These are phyloP conservation scores for Verticillium zaregamsianum DNA, from an alignment of 2,329 filamentous ascomycete species.

Conservation along the genomic window DNA sequence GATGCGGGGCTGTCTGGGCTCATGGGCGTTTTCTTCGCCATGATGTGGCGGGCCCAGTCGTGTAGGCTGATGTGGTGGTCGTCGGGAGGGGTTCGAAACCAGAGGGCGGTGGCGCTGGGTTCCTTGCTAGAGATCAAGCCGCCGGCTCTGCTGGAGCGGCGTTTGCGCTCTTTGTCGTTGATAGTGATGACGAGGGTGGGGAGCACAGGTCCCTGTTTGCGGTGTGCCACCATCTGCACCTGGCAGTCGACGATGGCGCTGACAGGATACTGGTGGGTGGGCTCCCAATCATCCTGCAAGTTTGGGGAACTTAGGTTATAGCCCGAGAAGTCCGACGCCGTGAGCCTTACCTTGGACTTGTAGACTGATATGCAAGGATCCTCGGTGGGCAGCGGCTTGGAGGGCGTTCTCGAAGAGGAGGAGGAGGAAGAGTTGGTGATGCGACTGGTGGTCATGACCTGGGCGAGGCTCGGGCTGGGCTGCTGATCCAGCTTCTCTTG, in stretches of 20 bases:
- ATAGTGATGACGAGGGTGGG: slow-evolving; percentile 58
- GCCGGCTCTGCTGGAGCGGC: slow-evolving; percentile 59
- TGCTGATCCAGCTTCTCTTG: slow-evolving; percentile 26
- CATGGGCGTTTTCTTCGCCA: slow-evolving; percentile 37
- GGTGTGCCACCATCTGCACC: slow-evolving; percentile 54
- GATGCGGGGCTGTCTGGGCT: slow-evolving; percentile 50
- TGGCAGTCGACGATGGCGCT: slow-evolving; percentile 51
- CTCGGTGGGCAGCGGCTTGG: slow-evolving; percentile 22
- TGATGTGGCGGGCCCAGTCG: slow-evolving; percentile 56
- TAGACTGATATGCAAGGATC: slow-evolving; percentile 48
- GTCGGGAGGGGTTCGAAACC: slow-evolving; percentile 52
- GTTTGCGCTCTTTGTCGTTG: slow-evolving; percentile 58
- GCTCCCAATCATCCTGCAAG: slow-evolving; percentile 47
- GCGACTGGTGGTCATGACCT: slow-evolving; percentile 32
- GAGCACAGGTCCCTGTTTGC: slow-evolving; percentile 56
- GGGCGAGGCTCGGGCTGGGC: slow-evolving; percentile 32
- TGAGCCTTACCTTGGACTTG: slow-evolving; percentile 46
- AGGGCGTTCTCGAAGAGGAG: slow-evolving; percentile 13
- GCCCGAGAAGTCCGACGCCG: slow-evolving; percentile 5
- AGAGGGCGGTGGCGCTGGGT: slow-evolving; percentile 41
- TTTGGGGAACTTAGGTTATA: slow-evolving; percentile 10
- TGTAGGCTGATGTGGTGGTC: slow-evolving; percentile 48
- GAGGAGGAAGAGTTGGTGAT: slow-evolving; percentile 26
- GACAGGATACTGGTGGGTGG: slow-evolving; percentile 49
- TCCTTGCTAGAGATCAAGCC: slow-evolving; percentile 52